These are phyloP conservation scores for Cenococcum geophilum DNA, from an alignment of 495 filamentous ascomycete genomes.

Conservation along the genomic window DNA sequence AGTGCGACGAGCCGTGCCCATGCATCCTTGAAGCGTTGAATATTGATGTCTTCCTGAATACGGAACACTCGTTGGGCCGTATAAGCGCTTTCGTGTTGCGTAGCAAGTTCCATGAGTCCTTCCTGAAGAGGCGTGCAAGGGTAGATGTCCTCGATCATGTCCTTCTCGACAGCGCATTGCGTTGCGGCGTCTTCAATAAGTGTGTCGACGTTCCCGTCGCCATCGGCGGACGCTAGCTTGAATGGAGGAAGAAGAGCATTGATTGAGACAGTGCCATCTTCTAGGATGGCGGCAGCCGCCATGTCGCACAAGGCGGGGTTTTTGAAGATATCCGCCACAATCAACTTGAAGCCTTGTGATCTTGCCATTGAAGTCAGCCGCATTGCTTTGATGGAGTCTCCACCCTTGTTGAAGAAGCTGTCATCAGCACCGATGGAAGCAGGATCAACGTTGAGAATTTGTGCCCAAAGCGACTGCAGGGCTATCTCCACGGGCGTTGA, in stretches of 20 bases:
- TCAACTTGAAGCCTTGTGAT: constrained; percentile 9
- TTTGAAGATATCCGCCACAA: constrained; percentile 21
- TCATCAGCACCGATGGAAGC: constrained; percentile 14
- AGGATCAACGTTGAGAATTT: constrained; percentile 14
- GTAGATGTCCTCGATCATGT: constrained; percentile 54
- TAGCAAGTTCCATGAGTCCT: constrained; percentile 58
- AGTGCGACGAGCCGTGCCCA: constrained; percentile 49
- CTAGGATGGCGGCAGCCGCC: constrained; percentile 5
- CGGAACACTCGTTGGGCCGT: constrained; percentile 49
- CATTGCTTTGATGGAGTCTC: constrained; percentile 26
- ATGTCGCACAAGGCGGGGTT: constrained; percentile 16
- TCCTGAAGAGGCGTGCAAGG: constrained; percentile 69
- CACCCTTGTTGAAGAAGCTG: constrained; percentile 25
- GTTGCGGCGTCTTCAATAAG: constrained; percentile 20
- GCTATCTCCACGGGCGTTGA: constrained; percentile 12
- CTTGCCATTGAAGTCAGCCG: constrained; percentile 16
- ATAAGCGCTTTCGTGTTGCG: constrained; percentile 52
- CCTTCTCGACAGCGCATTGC: constrained; percentile 26
- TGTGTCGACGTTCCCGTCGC: not conserved
- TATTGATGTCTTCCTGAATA: constrained; percentile 42
- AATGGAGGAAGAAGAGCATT: constrained; percentile 9
- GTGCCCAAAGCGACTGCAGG: constrained; percentile 17
- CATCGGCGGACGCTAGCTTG: constrained; percentile 3
- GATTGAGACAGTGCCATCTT: not conserved
- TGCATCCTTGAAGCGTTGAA: constrained; percentile 47